phyloP scores from a whole-genome alignment of 352 stramenopile genomes.

The Phytophthora citricola region DNA sequence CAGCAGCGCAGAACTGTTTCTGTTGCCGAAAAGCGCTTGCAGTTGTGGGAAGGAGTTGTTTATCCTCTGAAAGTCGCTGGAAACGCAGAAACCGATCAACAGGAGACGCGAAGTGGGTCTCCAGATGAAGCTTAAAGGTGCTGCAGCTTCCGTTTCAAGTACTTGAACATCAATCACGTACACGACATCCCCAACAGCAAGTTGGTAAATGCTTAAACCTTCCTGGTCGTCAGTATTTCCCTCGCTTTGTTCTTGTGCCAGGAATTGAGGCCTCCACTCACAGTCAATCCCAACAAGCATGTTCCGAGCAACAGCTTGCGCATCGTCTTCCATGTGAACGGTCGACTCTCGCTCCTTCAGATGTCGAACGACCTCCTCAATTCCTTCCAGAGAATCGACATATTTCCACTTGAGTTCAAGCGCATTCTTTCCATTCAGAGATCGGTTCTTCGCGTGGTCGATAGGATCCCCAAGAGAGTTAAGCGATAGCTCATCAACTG shows the following conservation, averaged over 20 bases:
- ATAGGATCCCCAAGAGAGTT: slow-evolving; percentile 15
- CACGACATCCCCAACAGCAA: slow-evolving; percentile 46
- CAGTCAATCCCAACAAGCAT: slow-evolving; percentile 66
- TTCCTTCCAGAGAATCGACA: slow-evolving; percentile 28
- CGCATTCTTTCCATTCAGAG: slow-evolving; percentile 3
- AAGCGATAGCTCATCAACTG: background rate
- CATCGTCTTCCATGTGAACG: slow-evolving; percentile 1
- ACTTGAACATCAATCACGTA: slow-evolving; percentile 71
- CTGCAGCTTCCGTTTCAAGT: slow-evolving; percentile 42
- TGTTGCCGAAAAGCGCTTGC: background rate
- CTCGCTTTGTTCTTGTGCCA: slow-evolving; percentile 20
- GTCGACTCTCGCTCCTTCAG: slow-evolving; percentile 18
- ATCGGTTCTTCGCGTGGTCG: slow-evolving; percentile 41
- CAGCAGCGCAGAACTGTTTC: slow-evolving; percentile 27
- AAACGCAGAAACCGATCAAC: slow-evolving; percentile 64
- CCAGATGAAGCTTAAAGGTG: slow-evolving; percentile 53
- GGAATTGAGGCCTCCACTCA: slow-evolving; percentile 67
- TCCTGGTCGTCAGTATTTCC: slow-evolving; percentile 18
- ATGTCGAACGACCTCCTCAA: slow-evolving; percentile 34
- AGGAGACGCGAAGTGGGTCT: slow-evolving; percentile 37
- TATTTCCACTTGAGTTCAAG: slow-evolving; percentile 42
- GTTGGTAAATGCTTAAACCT: slow-evolving; percentile 63
- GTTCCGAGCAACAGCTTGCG: slow-evolving; percentile 17
- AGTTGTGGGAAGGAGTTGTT: slow-evolving; percentile 58
- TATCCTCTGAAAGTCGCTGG: slow-evolving; percentile 57